These are phyloP conservation scores for Rhododendron henanense DNA, from an alignment of 148 eudicot genomes.

Conservation along the genomic window DNA sequence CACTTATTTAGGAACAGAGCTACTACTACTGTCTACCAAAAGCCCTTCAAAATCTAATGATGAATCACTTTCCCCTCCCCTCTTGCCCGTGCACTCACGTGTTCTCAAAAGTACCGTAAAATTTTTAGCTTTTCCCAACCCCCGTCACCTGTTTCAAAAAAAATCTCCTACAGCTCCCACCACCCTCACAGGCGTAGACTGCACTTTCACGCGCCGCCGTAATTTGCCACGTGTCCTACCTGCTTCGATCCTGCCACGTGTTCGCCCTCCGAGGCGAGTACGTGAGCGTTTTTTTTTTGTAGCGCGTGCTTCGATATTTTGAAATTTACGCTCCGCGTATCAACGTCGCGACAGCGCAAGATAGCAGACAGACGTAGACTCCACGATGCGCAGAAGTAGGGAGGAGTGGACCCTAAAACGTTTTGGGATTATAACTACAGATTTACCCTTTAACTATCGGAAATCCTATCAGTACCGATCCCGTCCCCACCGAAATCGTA, in stretches of 20 bases:
- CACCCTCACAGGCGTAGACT: neutral
- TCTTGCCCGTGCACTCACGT: constrained; percentile 2
- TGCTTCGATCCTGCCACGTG: neutral
- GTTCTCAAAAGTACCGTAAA: constrained; percentile 13
- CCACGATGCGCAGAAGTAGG: constrained; percentile 12
- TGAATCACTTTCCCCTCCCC: neutral
- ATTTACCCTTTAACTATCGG: neutral
- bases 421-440: no score
- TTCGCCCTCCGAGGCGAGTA: neutral
- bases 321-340: neutral
- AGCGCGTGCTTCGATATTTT: neutral
- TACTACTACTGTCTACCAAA: neutral
- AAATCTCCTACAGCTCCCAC: neutral
- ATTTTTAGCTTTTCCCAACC: neutral
- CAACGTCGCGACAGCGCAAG: constrained; percentile 27
- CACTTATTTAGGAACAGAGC: no score
- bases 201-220: neutral
- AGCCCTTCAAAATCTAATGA: neutral
- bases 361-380: constrained; percentile 31
- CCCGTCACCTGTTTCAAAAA: neutral
- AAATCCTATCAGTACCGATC: no score
- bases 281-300: neutral
- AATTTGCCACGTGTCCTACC: neutral
- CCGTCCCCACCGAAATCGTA: no score
- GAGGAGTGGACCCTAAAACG: neutral